These are phyloP conservation scores for Colletotrichum australisinense DNA, from an alignment of 2,329 filamentous ascomycete genomes.

Conservation along the genomic window DNA sequence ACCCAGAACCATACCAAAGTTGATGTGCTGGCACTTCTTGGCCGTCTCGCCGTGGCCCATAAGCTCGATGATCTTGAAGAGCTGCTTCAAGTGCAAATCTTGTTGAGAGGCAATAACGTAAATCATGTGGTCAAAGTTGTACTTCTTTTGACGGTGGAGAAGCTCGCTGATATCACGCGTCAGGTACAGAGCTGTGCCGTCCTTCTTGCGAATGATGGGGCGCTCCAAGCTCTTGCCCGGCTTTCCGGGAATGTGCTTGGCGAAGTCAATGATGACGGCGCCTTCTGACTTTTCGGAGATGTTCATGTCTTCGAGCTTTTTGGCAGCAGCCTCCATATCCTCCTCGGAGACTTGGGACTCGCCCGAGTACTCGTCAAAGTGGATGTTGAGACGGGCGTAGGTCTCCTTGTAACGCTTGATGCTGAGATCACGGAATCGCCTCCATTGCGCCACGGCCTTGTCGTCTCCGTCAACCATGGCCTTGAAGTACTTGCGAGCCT, in stretches of 20 bases:
- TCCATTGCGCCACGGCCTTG: conserved; percentile 71
- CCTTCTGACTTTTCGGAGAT: conserved; percentile 79
- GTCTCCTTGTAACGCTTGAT: conserved; percentile 75
- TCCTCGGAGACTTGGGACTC: conserved; percentile 78
- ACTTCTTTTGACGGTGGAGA: conserved; percentile 69
- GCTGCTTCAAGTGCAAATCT: conserved; percentile 77
- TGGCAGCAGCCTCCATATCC: conserved; percentile 73
- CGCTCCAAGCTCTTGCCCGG: conserved; percentile 76
- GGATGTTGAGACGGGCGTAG: conserved; percentile 77
- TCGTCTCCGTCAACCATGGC: conserved; percentile 77
- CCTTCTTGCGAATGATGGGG: conserved; percentile 77
- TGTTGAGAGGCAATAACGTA: conserved; percentile 81
- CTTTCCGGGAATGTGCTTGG: conserved; percentile 74
- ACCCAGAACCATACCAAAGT: conserved; percentile 78
- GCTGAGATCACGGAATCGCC: conserved; percentile 73
- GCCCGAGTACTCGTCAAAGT: conserved; percentile 79
- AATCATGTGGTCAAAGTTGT: conserved; percentile 75
- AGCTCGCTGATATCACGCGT: conserved; percentile 83
- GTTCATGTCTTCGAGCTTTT: conserved; percentile 71
- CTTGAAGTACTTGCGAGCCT: conserved; percentile 79
- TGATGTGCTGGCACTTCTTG: conserved; percentile 77
- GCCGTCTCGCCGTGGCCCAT: conserved; percentile 77
- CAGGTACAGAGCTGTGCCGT: conserved; percentile 81
- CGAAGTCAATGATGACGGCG: conserved; percentile 78
- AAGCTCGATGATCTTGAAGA: conserved; percentile 82